Evolutionary conservation across 176 grass and related monocot species (phyloP), one percentile per base, ranked within the genome.

Genomic region (Poa pratensis): DNA sequence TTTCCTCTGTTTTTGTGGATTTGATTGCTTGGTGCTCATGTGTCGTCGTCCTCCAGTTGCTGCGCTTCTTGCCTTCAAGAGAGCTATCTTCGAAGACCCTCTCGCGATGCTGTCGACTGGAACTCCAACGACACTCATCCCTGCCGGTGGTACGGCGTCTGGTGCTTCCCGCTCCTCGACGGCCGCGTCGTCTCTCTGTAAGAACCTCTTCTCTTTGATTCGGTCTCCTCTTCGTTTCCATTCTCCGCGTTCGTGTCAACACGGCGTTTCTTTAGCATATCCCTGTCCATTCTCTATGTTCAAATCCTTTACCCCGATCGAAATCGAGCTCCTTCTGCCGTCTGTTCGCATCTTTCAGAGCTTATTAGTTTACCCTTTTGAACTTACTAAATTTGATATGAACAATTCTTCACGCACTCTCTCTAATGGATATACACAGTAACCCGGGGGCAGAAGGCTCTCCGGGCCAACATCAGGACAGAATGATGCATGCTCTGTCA

Each of bases 41-140:
- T 53, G 3, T 4, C 1, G 0, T 18, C 45, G 20, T 77, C 28
- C 50, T 53, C 1, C 90, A 99, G 96, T 92, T 54, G 22, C 32
- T 9, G 86, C 84, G 28, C 89, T 99, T 28, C 67, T 75, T 40
- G 91, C 93, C 43, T 96, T 99, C 86, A 94, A 85, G 73, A 86
- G 48, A 68, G 88, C 86, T 46, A 91, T 99, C 52, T 91, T 43
- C 75, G 86, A 91, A 12, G 96, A 94, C 79, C 96, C 96, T 27
- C 68, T 82, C 19, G 90, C 96, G 22, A 84, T 1, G 74, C 84
- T 99, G 37, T 96, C 93, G 6, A 94, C 71, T 99, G 96, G 96
- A 92, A 94, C 80, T 3, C 84, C 81, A 80, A 22, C 17, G 83
- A 94, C 50, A 62, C 52, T 73, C 19, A 88, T 64, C 96, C 88